Conservation (phyloP, 2,329 filamentous ascomycete species). For the Cercospora nicotianae region DNA sequence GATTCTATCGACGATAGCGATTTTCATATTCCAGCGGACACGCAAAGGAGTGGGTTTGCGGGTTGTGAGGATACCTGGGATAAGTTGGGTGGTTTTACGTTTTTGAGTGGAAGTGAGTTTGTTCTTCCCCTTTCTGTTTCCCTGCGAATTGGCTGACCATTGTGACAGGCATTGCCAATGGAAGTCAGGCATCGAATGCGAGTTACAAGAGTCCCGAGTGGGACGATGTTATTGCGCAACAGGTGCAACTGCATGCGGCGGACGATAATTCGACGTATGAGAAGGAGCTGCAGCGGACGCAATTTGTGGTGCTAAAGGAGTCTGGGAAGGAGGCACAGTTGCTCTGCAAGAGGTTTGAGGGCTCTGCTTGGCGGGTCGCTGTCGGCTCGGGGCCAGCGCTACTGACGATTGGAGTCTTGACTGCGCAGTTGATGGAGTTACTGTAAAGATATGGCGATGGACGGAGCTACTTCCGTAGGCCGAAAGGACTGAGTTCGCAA, state of each 20-base stretch:
- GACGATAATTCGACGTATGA: conserved; percentile 14
- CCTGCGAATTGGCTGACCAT: not conserved
- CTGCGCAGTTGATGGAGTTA: not conserved
- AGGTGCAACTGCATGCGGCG: conserved; percentile 1
- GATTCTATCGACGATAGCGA: not conserved
- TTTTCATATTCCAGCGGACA: not conserved
- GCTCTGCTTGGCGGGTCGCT: not conserved
- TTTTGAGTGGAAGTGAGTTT: conserved; percentile 3
- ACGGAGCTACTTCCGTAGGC: not conserved
- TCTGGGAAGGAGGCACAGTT: conserved; percentile 10
- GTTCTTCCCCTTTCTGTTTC: not conserved
- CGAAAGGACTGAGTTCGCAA: not conserved
- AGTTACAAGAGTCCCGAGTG: not conserved
- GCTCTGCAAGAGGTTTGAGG: conserved; percentile 7
- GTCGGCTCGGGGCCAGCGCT: not conserved
- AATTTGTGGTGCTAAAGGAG: conserved; percentile 10
- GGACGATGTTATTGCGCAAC: not conserved
- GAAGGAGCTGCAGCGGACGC: conserved; percentile 3
- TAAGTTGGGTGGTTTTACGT: not conserved
- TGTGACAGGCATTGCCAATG: not conserved
- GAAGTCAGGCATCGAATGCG: conserved; percentile 9
- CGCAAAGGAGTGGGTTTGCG: not conserved
- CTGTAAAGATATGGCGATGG: not conserved
- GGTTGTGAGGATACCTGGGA: conserved; percentile 8
- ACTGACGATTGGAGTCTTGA: not conserved